Conservation (phyloP, 1,284 basidiomycete species). For the Ganoderma multipileum region DNA sequence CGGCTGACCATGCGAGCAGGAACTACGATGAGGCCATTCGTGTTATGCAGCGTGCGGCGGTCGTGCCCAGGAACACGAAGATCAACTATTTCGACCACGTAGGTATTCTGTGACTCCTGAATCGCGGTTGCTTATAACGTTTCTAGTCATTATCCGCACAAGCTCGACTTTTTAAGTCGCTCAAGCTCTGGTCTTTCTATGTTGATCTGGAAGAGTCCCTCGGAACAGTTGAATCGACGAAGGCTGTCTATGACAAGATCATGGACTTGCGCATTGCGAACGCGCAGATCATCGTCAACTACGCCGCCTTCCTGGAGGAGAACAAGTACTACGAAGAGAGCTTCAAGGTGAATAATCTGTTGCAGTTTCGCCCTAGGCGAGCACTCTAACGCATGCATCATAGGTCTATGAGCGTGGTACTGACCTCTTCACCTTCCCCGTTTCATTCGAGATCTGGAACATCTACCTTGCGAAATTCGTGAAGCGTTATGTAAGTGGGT, state of each 20-base stretch:
- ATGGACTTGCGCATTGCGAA: constrained; percentile 98
- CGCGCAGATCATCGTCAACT: constrained; percentile 97
- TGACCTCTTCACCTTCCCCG: constrained; percentile 96
- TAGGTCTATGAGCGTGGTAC: constrained; percentile 97
- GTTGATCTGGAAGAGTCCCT: constrained; percentile 97
- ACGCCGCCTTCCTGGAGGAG: constrained; percentile 96
- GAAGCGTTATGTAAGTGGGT: constrained; percentile 85
- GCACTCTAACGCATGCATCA: not conserved
- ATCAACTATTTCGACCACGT: constrained; percentile 97
- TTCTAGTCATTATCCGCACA: constrained; percentile 83
- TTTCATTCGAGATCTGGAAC: constrained; percentile 99
- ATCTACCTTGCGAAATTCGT: constrained; percentile 98
- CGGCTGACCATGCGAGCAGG: constrained; percentile 48
- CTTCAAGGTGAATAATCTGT: constrained; percentile 76
- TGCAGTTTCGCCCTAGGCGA: not conserved
- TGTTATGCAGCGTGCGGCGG: constrained; percentile 95
- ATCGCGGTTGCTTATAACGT: not conserved
- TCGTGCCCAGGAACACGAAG: constrained; percentile 88
- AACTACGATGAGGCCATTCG: constrained; percentile 96
- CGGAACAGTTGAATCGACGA: constrained; percentile 91
- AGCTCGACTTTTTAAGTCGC: constrained; percentile 92
- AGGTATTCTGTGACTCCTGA: constrained; percentile 39
- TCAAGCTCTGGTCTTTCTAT: constrained; percentile 99
- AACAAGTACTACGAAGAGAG: constrained; percentile 98
- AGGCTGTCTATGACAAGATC: constrained; percentile 96